Evolutionary conservation across 148 eudicot species (phyloP).

Genomic region (Nepenthes mirabilis): DNA sequence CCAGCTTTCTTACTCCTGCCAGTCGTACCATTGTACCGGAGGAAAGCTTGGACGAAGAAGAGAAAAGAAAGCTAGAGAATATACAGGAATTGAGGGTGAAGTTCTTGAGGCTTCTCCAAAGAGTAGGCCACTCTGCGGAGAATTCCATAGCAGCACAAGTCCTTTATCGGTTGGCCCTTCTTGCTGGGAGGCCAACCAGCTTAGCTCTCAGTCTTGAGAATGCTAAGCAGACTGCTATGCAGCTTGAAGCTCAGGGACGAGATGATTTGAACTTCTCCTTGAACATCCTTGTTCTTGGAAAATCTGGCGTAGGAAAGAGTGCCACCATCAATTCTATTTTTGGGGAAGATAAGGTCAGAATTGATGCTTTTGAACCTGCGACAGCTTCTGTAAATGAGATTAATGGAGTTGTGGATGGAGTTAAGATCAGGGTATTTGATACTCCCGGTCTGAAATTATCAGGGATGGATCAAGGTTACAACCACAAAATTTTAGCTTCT

Average conservation of each 20-base stretch:
- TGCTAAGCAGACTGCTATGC: constrained; percentile 54
- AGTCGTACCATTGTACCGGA: constrained; percentile 31
- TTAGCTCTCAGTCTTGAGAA: constrained; percentile 60
- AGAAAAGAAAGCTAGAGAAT: constrained; percentile 65
- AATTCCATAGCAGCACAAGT: constrained; percentile 83
- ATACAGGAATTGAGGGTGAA: constrained; percentile 68
- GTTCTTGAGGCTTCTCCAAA: constrained; percentile 76
- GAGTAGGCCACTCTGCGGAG: constrained; percentile 67
- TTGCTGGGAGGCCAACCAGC: constrained; percentile 59
- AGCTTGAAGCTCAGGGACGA: constrained; percentile 67
- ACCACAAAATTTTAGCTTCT: constrained; percentile 57
- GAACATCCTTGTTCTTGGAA: constrained; percentile 77
- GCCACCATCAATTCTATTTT: constrained; percentile 86
- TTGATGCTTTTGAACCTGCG: constrained; percentile 67
- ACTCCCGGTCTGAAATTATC: constrained; percentile 83
- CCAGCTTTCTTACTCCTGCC: constrained; percentile 35
- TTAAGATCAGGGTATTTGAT: constrained; percentile 67
- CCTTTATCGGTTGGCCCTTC: constrained; percentile 58
- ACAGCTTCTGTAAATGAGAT: constrained; percentile 51
- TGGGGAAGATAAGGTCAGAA: constrained; percentile 66
- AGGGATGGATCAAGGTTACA: constrained; percentile 69
- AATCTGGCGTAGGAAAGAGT: constrained; percentile 94
- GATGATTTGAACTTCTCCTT: constrained; percentile 61
- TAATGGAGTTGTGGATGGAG: constrained; percentile 59
- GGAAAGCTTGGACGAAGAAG: constrained; percentile 60